phyloP scores from a whole-genome alignment of 1,284 basidiomycete genomes.

The Malassezia restricta region DNA sequence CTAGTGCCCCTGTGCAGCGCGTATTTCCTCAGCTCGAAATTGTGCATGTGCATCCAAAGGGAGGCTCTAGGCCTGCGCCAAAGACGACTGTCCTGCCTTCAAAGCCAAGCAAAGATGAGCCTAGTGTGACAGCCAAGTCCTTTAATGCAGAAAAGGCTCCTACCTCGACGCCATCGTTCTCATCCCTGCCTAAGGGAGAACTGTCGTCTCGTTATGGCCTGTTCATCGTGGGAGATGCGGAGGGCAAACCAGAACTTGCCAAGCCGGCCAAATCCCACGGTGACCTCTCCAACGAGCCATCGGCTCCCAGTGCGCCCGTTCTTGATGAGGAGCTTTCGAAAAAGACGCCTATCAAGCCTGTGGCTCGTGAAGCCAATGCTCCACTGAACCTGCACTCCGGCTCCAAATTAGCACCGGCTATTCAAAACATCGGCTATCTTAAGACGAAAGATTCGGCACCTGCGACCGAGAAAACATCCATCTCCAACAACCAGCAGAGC shows the following conservation, averaged over 20 bases:
- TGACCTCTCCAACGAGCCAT: not conserved
- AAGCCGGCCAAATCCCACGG: not conserved
- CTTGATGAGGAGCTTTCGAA: not conserved
- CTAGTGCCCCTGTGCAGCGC: not conserved
- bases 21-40: not conserved
- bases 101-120: not conserved
- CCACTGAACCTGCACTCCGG: not conserved
- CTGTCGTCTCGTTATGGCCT: constrained; percentile 1
- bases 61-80: not conserved
- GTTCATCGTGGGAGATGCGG: constrained; percentile 1
- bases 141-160: too few species aligned
- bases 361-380: not conserved
- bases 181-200: not conserved
- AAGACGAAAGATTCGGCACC: too few species aligned
- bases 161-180: not conserved
- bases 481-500: too few species aligned
- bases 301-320: not conserved
- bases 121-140: not conserved
- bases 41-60: not conserved
- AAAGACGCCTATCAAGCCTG: not conserved
- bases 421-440: not conserved
- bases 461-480: too few species aligned
- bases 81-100: not conserved
- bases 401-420: not conserved
- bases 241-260: not conserved